These are phyloP conservation scores for Salvia rosmarinus DNA, from an alignment of 257 asterid species.

Conservation along the genomic window DNA sequence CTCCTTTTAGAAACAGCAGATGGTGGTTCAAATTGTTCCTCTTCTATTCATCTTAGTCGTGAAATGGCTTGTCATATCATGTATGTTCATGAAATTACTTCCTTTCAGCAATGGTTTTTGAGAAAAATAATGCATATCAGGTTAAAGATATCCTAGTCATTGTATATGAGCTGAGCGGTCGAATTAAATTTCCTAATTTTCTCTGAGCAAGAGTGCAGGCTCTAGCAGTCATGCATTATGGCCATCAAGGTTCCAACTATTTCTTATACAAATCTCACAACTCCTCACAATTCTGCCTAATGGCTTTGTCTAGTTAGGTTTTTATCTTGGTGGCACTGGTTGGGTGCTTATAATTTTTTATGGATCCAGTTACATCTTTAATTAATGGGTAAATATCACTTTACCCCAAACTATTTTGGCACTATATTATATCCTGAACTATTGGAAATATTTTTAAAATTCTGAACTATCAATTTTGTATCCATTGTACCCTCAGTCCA, in stretches of 20 bases:
- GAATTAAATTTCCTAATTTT: not conserved
- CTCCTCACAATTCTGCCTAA: constrained; percentile 9
- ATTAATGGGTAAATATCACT: too few species aligned
- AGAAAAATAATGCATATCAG: not conserved
- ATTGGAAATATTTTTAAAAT: too few species aligned
- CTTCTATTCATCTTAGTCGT: not conserved
- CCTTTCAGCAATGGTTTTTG: not conserved
- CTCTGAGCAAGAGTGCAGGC: not conserved
- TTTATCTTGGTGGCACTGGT: not conserved
- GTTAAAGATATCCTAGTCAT: not conserved
- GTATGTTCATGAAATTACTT: constrained; percentile 20
- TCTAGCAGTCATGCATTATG: constrained; percentile 8
- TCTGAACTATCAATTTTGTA: too few species aligned
- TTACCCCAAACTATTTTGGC: too few species aligned
- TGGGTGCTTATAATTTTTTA: not conserved
- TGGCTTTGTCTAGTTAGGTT: not conserved
- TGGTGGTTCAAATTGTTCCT: not conserved
- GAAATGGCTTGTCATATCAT: not conserved
- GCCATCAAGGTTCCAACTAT: constrained; percentile 5
- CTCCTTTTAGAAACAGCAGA: not conserved
- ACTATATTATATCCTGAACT: too few species aligned
- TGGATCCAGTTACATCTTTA: not conserved
- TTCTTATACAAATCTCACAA: not conserved
- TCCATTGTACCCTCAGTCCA: too few species aligned
- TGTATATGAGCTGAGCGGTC: not conserved